Evolutionary conservation across 2,329 filamentous ascomycete species (phyloP).

Genomic region (Scedosporium boydii): DNA sequence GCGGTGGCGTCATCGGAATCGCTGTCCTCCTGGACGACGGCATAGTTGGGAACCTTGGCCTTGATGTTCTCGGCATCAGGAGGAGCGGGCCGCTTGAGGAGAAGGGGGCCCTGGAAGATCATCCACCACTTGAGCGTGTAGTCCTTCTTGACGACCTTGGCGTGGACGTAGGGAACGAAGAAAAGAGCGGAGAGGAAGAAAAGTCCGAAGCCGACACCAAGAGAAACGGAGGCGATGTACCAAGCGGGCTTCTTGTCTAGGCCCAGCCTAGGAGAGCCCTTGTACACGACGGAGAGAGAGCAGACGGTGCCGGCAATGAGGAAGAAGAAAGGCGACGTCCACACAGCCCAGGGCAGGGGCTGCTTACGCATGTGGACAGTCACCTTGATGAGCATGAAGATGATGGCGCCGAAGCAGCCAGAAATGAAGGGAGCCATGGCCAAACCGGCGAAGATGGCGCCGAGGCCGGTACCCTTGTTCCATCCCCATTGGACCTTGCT

Average conservation of each 20-base stretch:
- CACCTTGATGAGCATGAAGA: constrained; percentile 65
- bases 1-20: constrained; percentile 10
- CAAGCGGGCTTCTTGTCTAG: constrained; percentile 56
- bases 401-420: constrained; percentile 52
- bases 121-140: constrained; percentile 53
- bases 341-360: constrained; percentile 64
- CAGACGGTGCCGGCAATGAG: constrained; percentile 65
- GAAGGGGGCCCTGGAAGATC: constrained; percentile 52
- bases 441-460: constrained; percentile 62
- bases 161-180: constrained; percentile 63
- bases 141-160: constrained; percentile 60
- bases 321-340: constrained; percentile 67
- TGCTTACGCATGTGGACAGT: constrained; percentile 62
- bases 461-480: constrained; percentile 58
- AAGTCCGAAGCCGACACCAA: constrained; percentile 55
- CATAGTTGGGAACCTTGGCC: constrained; percentile 61
- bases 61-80: constrained; percentile 35
- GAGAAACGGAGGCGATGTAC: constrained; percentile 57
- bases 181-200: constrained; percentile 52
- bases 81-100: constrained; percentile 49
- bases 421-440: constrained; percentile 63
- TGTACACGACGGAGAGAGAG: constrained; percentile 71
- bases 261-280: constrained; percentile 61
- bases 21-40: constrained; percentile 51
- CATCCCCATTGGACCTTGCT: constrained; percentile 58